Conservation (phyloP, 1,139 yeast genomes). For the Yamadazyma epiphylla region DNA sequence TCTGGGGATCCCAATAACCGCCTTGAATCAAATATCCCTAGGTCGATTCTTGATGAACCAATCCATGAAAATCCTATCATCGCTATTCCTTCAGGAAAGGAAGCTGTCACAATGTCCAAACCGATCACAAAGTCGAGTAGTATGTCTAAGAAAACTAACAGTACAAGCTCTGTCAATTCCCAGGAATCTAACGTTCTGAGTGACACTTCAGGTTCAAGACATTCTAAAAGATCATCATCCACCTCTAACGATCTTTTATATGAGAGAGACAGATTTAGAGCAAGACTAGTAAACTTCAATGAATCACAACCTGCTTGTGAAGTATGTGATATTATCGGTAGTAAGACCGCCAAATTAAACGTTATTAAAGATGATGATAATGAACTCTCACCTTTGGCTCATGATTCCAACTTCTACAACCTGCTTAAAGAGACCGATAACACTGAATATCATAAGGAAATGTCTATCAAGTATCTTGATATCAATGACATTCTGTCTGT, state of each 20-base stretch:
- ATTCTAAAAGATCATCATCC: constrained; percentile 36
- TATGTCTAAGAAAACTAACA: neutral
- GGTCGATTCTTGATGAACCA: constrained; percentile 1
- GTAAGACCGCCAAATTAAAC: constrained; percentile 37
- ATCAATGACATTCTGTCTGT: constrained; percentile 28
- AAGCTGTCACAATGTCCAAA: neutral
- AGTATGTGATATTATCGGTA: constrained; percentile 35
- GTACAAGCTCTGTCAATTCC: neutral
- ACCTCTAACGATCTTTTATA: constrained; percentile 39
- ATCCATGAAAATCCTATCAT: neutral
- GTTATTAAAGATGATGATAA: constrained; percentile 10
- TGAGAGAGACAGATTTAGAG: constrained; percentile 44
- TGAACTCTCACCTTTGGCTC: constrained; percentile 23
- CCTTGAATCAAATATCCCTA: constrained; percentile 1
- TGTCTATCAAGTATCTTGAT: constrained; percentile 20
- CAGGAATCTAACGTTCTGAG: neutral
- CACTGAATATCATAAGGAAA: constrained; percentile 1
- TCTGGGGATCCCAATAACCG: neutral
- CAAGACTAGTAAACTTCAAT: constrained; percentile 37
- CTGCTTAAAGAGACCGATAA: constrained; percentile 1
- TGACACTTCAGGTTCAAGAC: constrained; percentile 2
- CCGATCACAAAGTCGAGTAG: no score
- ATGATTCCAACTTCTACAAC: constrained; percentile 18
- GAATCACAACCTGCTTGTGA: constrained; percentile 21
- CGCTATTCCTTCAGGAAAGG: neutral